A percentile compares a stretch with the other conserved stretches of the same genome.
phyloP scores from a whole-genome alignment of 2,329 filamentous ascomycete species.

The Didymella exigua region DNA sequence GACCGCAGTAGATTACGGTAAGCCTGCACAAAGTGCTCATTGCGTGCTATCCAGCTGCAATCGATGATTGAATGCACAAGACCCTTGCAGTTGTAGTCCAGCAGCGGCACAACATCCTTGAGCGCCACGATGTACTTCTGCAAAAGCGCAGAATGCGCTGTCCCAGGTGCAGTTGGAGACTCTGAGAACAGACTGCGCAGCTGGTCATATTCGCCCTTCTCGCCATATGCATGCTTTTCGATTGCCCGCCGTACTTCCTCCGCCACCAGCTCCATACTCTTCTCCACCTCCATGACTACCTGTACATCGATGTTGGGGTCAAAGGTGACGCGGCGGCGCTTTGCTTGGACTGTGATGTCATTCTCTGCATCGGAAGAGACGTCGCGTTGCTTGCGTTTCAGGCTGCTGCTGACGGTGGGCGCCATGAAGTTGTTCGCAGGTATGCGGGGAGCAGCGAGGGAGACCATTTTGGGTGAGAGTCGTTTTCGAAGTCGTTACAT shows the following conservation, averaged over 20 bases:
- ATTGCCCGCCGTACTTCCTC: slow-evolving; percentile 67
- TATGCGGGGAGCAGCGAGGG: slow-evolving; percentile 43
- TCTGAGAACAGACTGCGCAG: slow-evolving; percentile 59
- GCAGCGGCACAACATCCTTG: slow-evolving; percentile 59
- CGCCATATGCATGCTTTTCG: slow-evolving; percentile 58
- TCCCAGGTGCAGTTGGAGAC: slow-evolving; percentile 55
- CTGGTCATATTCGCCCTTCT: slow-evolving; percentile 63
- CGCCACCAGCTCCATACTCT: slow-evolving; percentile 62
- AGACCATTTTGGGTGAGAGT: slow-evolving; percentile 42
- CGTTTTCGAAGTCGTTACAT: slow-evolving; percentile 34
- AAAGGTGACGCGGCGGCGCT: slow-evolving; percentile 56
- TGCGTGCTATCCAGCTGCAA: slow-evolving; percentile 66
- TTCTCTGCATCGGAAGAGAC: slow-evolving; percentile 41
- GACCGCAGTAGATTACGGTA: slow-evolving; percentile 64
- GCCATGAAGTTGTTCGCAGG: slow-evolving; percentile 33
- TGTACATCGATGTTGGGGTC: slow-evolving; percentile 55
- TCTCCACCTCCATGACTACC: slow-evolving; percentile 55
- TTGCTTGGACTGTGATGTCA: slow-evolving; percentile 44
- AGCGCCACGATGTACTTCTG: slow-evolving; percentile 66
- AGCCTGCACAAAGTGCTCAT: slow-evolving; percentile 62
- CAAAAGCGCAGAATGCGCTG: slow-evolving; percentile 59
- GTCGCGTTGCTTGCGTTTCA: slow-evolving; percentile 47
- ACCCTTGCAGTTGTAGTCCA: slow-evolving; percentile 62
- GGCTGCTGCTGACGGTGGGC: slow-evolving; percentile 38
- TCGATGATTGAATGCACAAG: slow-evolving; percentile 64